Evolutionary conservation across 352 stramenopile genomes (phyloP).

Genomic region (Chrysophaeum taylorii): DNA sequence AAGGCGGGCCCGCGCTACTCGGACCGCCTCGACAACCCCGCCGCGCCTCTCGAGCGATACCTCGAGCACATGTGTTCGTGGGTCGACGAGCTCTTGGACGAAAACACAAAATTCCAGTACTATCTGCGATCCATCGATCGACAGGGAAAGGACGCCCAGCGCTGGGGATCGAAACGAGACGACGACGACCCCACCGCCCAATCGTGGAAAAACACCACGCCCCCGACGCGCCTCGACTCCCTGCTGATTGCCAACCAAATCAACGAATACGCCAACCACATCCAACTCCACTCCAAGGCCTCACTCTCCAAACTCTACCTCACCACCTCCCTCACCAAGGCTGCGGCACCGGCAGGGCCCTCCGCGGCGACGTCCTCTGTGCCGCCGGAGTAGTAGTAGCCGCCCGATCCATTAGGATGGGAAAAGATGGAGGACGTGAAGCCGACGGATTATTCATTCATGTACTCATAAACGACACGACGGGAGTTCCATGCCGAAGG

Average conservation of each 20-base stretch:
- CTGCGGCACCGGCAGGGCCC: too few relatives aligned
- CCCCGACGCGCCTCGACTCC: slow-evolving; percentile 11
- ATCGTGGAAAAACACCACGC: slow-evolving; percentile 17
- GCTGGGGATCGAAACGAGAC: neutral
- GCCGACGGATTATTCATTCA: too few relatives aligned
- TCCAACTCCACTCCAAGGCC: neutral
- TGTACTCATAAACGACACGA: too few relatives aligned
- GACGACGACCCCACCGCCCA: slow-evolving; percentile 12
- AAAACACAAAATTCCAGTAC: slow-evolving; percentile 83
- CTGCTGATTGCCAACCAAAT: slow-evolving; percentile 20
- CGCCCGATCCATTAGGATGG: too few relatives aligned
- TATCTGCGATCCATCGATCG: slow-evolving; percentile 61
- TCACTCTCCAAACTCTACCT: slow-evolving; percentile 1
- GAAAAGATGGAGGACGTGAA: too few relatives aligned
- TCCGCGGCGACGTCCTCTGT: too few relatives aligned
- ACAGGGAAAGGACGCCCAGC: slow-evolving; percentile 14
- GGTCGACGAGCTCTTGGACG: slow-evolving; percentile 88
- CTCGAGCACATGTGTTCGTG: slow-evolving; percentile 94
- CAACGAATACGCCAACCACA: slow-evolving; percentile 13
- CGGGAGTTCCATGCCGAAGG: too few relatives aligned
- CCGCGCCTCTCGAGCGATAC: slow-evolving; percentile 71
- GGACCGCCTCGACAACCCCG: slow-evolving; percentile 27
- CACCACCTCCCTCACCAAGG: neutral
- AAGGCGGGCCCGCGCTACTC: slow-evolving; percentile 11
- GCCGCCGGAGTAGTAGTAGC: too few relatives aligned